Evolutionary conservation across 306 rosid species (phyloP).

Genomic region (Albizia julibrissin): DNA sequence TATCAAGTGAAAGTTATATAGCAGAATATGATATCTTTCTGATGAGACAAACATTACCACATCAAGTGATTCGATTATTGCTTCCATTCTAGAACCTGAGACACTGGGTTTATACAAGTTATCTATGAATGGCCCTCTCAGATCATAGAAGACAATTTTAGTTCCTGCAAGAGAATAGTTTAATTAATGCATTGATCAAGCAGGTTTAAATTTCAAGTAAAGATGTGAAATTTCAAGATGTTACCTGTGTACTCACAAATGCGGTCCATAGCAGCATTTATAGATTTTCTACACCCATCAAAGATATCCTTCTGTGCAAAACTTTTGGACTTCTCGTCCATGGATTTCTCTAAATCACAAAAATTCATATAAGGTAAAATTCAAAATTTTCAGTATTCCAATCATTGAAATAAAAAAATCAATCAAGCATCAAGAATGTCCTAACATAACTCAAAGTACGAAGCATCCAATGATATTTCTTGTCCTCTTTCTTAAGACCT

Average conservation of each 20-base stretch:
- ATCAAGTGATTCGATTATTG: constrained; percentile 84
- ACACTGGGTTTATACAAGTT: constrained; percentile 85
- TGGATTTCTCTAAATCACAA: constrained; percentile 61
- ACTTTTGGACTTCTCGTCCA: constrained; percentile 71
- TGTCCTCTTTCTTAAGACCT: not conserved
- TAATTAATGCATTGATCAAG: constrained; percentile 15
- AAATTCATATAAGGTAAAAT: constrained; percentile 9
- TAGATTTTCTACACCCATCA: constrained; percentile 87
- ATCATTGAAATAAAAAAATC: not conserved
- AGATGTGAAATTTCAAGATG: constrained; percentile 21
- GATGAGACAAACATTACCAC: constrained; percentile 53
- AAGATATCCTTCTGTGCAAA: constrained; percentile 63
- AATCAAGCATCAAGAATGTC: not conserved
- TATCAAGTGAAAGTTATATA: constrained; percentile 14
- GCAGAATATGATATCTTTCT: constrained; percentile 13
- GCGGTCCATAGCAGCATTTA: constrained; percentile 85
- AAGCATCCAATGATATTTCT: constrained; percentile 2
- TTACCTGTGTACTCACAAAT: constrained; percentile 92
- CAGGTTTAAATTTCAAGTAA: constrained; percentile 32
- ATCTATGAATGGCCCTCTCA: constrained; percentile 83
- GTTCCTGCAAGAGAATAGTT: constrained; percentile 72
- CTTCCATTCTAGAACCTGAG: constrained; percentile 75
- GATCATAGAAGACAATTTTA: constrained; percentile 91
- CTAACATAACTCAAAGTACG: not conserved
- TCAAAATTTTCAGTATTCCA: constrained; percentile 11